phyloP scores from a whole-genome alignment of 257 asterid genomes.

The Solanum megistacrolobum region DNA sequence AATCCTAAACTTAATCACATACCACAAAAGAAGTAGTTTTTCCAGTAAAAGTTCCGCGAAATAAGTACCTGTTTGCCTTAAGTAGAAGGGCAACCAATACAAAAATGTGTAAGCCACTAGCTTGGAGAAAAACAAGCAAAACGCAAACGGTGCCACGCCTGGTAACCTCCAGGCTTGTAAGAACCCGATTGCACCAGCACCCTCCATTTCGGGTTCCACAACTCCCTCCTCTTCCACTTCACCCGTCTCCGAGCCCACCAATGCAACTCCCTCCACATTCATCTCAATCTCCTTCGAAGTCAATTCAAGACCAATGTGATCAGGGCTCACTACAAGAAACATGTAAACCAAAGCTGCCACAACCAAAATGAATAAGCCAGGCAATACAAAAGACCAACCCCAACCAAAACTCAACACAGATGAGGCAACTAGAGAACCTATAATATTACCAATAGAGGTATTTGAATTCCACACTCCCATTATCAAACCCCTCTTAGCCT shows the following conservation, averaged over 20 bases:
- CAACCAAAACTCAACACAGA: slow-evolving; percentile 74
- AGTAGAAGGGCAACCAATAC: slow-evolving; percentile 95
- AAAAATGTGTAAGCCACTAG: slow-evolving; percentile 91
- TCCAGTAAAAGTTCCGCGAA: background rate
- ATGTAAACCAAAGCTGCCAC: slow-evolving; percentile 36
- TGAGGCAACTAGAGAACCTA: slow-evolving; percentile 86
- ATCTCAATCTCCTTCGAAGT: slow-evolving; percentile 38
- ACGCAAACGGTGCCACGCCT: slow-evolving; percentile 68
- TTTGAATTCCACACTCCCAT: slow-evolving; percentile 93
- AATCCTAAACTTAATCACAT: background rate
- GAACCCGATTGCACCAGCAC: slow-evolving; percentile 62
- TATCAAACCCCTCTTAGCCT: slow-evolving; percentile 74
- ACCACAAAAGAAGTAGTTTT: background rate
- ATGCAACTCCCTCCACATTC: slow-evolving; percentile 58
- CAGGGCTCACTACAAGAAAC: slow-evolving; percentile 74
- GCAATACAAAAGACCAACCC: slow-evolving; percentile 95
- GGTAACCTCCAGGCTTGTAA: slow-evolving; percentile 90
- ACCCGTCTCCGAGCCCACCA: slow-evolving; percentile 33
- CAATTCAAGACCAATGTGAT: slow-evolving; percentile 45
- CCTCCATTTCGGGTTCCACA: slow-evolving; percentile 20
- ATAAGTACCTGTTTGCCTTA: slow-evolving; percentile 72
- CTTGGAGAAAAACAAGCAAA: slow-evolving; percentile 91
- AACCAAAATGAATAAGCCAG: slow-evolving; percentile 50
- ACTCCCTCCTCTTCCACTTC: slow-evolving; percentile 27
- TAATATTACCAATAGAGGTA: slow-evolving; percentile 74